Evolutionary conservation across 2,329 filamentous ascomycete species (phyloP).

Genomic region (Penicillium sp.): DNA sequence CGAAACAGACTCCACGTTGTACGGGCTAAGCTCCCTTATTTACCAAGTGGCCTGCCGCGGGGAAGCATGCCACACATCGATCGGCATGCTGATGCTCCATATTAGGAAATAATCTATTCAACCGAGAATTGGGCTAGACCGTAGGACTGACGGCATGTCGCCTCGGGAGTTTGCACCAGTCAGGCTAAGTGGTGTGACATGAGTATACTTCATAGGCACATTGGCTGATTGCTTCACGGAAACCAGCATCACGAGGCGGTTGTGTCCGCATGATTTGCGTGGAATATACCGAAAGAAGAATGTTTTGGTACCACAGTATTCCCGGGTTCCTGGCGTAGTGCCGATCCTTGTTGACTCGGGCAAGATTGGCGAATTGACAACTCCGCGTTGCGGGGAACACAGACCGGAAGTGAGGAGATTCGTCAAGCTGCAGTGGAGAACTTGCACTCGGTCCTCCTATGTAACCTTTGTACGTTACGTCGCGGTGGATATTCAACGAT

Average conservation of each 20-base stretch:
- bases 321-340: conserved; percentile 7
- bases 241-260: background rate
- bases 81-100: conserved; percentile 9
- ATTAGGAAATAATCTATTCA: conserved; percentile 4
- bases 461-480: conserved; percentile 16
- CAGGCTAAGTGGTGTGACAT: background rate
- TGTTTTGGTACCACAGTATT: background rate
- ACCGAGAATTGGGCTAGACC: background rate
- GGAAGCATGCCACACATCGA: conserved; percentile 20
- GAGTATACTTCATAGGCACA: background rate
- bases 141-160: background rate
- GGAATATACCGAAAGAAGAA: background rate
- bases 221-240: background rate
- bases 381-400: conserved; percentile 20
- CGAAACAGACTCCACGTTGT: background rate
- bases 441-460: conserved; percentile 5
- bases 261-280: background rate
- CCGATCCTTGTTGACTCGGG: conserved; percentile 15
- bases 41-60: conserved; percentile 5
- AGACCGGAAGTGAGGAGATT: conserved; percentile 4
- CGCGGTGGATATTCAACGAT: background rate
- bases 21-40: conserved; percentile 11
- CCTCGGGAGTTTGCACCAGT: background rate
- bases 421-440: conserved; percentile 9
- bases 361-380: conserved; percentile 7